Conservation (phyloP, 106 monocot species). For the Phalaenopsis equestris region DNA sequence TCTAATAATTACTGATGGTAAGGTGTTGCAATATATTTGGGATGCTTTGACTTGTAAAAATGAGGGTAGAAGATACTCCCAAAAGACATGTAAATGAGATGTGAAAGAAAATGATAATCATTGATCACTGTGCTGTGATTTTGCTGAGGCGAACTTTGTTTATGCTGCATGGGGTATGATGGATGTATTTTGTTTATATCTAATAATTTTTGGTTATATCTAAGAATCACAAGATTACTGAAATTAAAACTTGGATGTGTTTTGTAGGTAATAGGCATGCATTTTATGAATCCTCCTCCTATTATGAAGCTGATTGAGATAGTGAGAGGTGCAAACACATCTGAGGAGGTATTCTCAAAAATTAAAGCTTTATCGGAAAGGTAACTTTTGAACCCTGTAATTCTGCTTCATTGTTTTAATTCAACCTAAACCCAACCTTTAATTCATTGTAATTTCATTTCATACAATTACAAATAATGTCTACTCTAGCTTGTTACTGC, state of each 20-base stretch:
- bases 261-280: constrained; percentile 94
- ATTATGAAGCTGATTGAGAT: constrained; percentile 98
- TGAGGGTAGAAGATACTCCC: too few relatives aligned
- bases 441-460: background rate
- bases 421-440: background rate
- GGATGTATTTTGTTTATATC: too few relatives aligned
- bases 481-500: too few relatives aligned
- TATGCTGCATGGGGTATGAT: too few relatives aligned
- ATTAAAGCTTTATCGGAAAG: constrained; percentile 83
- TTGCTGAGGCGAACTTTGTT: too few relatives aligned
- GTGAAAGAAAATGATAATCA: too few relatives aligned
- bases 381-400: constrained; percentile 17
- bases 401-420: background rate
- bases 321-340: constrained; percentile 87
- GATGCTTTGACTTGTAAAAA: too few relatives aligned
- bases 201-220: background rate
- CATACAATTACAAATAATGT: too few relatives aligned
- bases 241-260: background rate
- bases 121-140: too few relatives aligned
- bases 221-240: background rate
- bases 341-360: constrained; percentile 58
- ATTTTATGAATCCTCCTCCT: constrained; percentile 98
- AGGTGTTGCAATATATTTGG: too few relatives aligned
- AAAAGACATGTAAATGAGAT: too few relatives aligned
- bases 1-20: too few relatives aligned